phyloP scores from a whole-genome alignment of 106 monocot species.

The Phalaenopsis equestris region DNA sequence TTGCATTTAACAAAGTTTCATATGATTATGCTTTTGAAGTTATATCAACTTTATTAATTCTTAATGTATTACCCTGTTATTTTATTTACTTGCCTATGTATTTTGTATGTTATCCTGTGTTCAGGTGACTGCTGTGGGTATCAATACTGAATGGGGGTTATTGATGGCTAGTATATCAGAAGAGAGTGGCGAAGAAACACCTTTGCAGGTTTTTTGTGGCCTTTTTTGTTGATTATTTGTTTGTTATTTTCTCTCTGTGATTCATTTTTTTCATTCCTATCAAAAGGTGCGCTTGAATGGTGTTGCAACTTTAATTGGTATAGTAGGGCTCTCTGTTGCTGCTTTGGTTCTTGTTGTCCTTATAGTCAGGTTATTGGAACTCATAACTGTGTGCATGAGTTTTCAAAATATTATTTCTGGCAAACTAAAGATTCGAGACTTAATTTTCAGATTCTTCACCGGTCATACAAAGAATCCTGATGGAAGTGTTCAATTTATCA shows the following conservation, averaged over 20 bases:
- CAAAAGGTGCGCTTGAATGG: conserved; percentile 90
- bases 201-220: conserved; percentile 61
- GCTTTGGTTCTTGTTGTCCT: conserved; percentile 73
- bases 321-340: conserved; percentile 74
- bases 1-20: background rate
- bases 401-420: background rate
- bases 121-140: conserved; percentile 93
- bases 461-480: conserved; percentile 24
- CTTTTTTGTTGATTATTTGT: background rate
- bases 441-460: conserved; percentile 24
- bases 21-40: background rate
- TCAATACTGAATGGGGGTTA: conserved; percentile 97
- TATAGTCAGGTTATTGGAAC: conserved; percentile 42
- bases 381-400: background rate
- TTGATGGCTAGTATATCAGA: conserved; percentile 96
- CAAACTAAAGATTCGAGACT: background rate
- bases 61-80: background rate
- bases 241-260: background rate
- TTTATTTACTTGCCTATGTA: background rate
- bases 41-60: background rate
- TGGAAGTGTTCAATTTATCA: conserved; percentile 25
- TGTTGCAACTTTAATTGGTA: conserved; percentile 90
- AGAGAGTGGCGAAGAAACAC: conserved; percentile 94
- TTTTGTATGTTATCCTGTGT: conserved; percentile 1
- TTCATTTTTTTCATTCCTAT: conserved; percentile 4